Conservation (phyloP, 108 stramenopile genomes). For the Cylindrotheca fusiformis region DNA sequence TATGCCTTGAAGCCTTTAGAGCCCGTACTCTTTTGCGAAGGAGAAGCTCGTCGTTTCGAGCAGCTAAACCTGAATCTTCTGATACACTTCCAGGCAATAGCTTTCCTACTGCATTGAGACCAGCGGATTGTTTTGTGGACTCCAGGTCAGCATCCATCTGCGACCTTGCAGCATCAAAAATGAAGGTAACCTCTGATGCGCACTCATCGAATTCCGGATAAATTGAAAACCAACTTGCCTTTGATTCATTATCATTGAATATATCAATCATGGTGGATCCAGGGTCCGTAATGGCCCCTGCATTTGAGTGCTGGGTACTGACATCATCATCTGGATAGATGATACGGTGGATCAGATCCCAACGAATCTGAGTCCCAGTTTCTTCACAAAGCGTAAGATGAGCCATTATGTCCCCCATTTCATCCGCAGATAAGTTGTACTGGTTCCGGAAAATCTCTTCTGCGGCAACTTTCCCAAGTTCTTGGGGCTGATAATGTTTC, state of each 20-base stretch:
- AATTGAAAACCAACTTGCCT: conserved; percentile 3
- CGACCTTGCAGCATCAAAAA: neutral
- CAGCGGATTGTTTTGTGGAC: neutral
- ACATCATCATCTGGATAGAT: conserved; percentile 16
- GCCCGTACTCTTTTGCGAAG: neutral
- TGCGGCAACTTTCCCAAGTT: conserved; percentile 6
- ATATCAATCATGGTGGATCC: neutral
- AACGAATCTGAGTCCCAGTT: conserved; percentile 18
- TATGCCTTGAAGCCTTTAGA: neutral
- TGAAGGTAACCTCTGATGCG: conserved; percentile 1
- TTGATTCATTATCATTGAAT: conserved; percentile 1
- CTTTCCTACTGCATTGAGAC: neutral
- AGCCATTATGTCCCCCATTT: conserved; percentile 1
- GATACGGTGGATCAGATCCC: conserved; percentile 6
- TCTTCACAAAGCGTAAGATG: conserved; percentile 14
- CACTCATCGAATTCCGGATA: conserved; percentile 8
- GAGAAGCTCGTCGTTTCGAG: neutral
- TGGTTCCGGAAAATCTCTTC: conserved; percentile 5
- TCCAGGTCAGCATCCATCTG: neutral
- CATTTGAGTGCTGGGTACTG: conserved; percentile 10
- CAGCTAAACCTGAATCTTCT: neutral
- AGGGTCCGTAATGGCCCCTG: conserved; percentile 3
- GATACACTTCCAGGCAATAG: neutral
- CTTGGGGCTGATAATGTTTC: neutral
- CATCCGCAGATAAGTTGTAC: neutral